A percentile compares a stretch with the other conserved stretches of the same genome.
These are phyloP conservation scores for Penicillium sp. DNA, from an alignment of 2,329 filamentous ascomycete species.

Conservation along the genomic window DNA sequence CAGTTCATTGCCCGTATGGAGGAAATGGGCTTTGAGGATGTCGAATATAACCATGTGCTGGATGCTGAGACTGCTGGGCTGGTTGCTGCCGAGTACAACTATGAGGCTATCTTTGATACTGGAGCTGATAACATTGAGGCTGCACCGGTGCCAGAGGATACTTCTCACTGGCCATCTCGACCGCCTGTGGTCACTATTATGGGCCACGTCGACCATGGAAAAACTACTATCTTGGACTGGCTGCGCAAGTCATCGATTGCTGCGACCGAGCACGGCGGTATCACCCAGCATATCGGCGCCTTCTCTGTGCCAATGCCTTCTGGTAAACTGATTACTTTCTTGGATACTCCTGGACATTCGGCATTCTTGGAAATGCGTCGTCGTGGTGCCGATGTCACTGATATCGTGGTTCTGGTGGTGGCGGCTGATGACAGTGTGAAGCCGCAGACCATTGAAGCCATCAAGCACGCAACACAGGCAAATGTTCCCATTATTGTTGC, in stretches of 20 bases:
- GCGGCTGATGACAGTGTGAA: slow-evolving; percentile 97
- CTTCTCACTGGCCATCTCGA: slow-evolving; percentile 65
- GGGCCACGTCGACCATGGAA: slow-evolving; percentile 98
- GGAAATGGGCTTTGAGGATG: slow-evolving; percentile 85
- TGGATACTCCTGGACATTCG: slow-evolving; percentile 94
- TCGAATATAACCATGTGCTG: slow-evolving; percentile 78
- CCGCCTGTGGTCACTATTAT: slow-evolving; percentile 98
- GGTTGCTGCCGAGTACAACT: slow-evolving; percentile 89
- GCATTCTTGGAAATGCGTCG: slow-evolving; percentile 96
- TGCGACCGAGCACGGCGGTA: slow-evolving; percentile 89
- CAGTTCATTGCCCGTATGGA: slow-evolving; percentile 73
- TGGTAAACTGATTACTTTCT: slow-evolving; percentile 89
- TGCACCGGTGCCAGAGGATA: slow-evolving; percentile 67
- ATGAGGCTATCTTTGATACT: slow-evolving; percentile 73
- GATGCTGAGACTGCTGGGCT: slow-evolving; percentile 87
- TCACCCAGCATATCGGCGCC: slow-evolving; percentile 97
- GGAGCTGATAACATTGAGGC: slow-evolving; percentile 70
- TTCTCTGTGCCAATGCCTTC: slow-evolving; percentile 87
- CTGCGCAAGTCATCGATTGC: slow-evolving; percentile 90
- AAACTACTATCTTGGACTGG: slow-evolving; percentile 93
- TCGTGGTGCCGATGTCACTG: slow-evolving; percentile 90
- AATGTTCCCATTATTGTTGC: slow-evolving; percentile 95
- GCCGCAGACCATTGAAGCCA: slow-evolving; percentile 92
- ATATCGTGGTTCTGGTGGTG: slow-evolving; percentile 94
- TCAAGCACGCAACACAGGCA: slow-evolving; percentile 85